Base-by-base conservation (phyloP, 768 basidiomycete species). In the Tricholoma hemisulphureum region DNA sequence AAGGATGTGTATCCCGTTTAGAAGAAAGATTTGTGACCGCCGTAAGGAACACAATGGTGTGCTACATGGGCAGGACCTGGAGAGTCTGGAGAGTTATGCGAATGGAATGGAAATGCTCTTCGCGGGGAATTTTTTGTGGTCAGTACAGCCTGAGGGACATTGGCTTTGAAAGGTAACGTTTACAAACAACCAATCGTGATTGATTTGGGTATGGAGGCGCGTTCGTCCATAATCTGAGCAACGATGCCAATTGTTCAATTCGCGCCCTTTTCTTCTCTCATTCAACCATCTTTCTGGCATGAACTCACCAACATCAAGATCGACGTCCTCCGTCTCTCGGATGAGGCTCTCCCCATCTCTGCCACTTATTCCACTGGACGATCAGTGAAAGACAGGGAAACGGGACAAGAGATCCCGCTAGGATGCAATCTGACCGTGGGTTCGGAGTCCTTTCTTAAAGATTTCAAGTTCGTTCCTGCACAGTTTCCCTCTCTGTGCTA, bases 241-340 rank as follows among this genome's bases (percentile, higher is more conserved):
- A 65, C 61, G 54, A 83, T 83, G 81, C 77, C 80, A 29, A 80
- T 90, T 65, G 81, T 98, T 23, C 94, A 97, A 72, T 98, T 99
- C 68, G 79, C 88, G 41, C 95, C 95, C 0, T 87, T 98, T 64
- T 79, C 88, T 4, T 94, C 94, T 7, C 80, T 91, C 43, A 89
- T 97, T 2, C 87, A 93, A 60, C 95, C 97, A 1, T 80, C 86
- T 2, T 94, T 98, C 71, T 99, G 95, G 95, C 91, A 96, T 63
- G 84, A 87, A 52, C 87, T 99, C 37, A 91, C 92, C 1, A 75
- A 81, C 26, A 74, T 94, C 74, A 99, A 99, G 80, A 86, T 99
- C 66, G 93, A 98, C 69, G 86, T 91, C 13, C 84, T 95, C 39
- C 85, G 85, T 59, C 83, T 98, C 23, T 88, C 89, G 2, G 89